Evolutionary conservation across 345 rosid species (phyloP).

Genomic region (Barbarea vulgaris): DNA sequence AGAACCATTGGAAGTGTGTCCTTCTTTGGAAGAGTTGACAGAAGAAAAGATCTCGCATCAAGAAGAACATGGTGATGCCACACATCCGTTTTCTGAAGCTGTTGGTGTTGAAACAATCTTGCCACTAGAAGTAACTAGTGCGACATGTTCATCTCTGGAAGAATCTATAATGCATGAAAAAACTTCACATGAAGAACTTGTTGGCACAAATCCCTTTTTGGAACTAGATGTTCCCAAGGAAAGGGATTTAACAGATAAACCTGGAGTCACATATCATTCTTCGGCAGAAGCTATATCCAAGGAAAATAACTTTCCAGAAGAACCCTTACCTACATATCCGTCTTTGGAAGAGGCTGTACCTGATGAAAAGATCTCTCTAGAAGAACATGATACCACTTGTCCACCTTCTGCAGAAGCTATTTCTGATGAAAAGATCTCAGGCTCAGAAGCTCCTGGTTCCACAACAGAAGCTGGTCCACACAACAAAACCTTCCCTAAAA

Average conservation of each 20-base stretch:
- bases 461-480: constrained; percentile 3
- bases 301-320: constrained; percentile 25
- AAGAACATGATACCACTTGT: constrained; percentile 18
- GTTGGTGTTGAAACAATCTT: constrained; percentile 21
- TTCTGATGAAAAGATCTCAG: not conserved
- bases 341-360: constrained; percentile 26
- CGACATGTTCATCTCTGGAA: constrained; percentile 15
- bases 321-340: constrained; percentile 20
- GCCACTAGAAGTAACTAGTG: constrained; percentile 14
- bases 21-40: not conserved
- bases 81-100: constrained; percentile 19
- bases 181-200: constrained; percentile 23
- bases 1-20: constrained; percentile 14
- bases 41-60: constrained; percentile 11
- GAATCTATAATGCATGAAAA: constrained; percentile 6
- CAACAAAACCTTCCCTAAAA: not conserved
- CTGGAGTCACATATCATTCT: not conserved
- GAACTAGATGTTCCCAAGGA: constrained; percentile 9
- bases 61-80: not conserved
- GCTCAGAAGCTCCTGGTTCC: constrained; percentile 23
- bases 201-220: constrained; percentile 22
- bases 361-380: constrained; percentile 8
- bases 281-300: not conserved
- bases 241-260: constrained; percentile 6
- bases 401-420: constrained; percentile 8